Evolutionary conservation across 2,329 filamentous ascomycete genomes (phyloP).

Genomic region (Colletotrichum gloeosporioides): DNA sequence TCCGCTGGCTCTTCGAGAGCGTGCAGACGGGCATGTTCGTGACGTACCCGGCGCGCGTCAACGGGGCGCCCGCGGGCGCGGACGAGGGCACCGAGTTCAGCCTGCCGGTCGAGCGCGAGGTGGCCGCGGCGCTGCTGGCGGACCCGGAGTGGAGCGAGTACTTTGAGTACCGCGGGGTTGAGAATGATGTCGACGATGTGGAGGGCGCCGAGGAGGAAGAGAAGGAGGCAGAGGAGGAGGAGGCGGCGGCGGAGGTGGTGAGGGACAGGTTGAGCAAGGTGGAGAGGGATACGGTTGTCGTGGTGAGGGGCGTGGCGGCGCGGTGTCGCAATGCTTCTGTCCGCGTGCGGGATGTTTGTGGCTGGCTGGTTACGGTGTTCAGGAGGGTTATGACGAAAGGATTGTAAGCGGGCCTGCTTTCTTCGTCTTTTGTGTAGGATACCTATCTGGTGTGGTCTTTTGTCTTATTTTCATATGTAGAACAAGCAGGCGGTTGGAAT

Average conservation of each 20-base stretch:
- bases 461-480: neutral
- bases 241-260: neutral
- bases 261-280: neutral
- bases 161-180: conserved; percentile 43
- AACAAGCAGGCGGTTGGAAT: neutral
- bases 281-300: neutral
- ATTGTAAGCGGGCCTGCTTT: neutral
- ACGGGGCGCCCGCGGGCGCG: conserved; percentile 25
- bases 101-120: conserved; percentile 37
- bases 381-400: neutral
- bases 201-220: neutral
- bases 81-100: conserved; percentile 42
- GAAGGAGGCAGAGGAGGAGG: neutral
- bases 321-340: neutral
- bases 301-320: neutral
- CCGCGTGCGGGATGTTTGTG: neutral
- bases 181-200: conserved; percentile 19
- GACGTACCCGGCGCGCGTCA: conserved; percentile 32
- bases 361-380: neutral
- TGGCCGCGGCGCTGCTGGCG: conserved; percentile 33
- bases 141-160: conserved; percentile 39
- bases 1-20: conserved; percentile 35
- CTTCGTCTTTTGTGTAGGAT: neutral
- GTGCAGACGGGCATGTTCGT: conserved; percentile 30
- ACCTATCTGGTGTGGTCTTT: neutral